Percentiles rank a stretch among this genome's conserved stretches.
Evolutionary conservation across 768 basidiomycete species (phyloP).

Genomic region (Phanerochaete sordida): DNA sequence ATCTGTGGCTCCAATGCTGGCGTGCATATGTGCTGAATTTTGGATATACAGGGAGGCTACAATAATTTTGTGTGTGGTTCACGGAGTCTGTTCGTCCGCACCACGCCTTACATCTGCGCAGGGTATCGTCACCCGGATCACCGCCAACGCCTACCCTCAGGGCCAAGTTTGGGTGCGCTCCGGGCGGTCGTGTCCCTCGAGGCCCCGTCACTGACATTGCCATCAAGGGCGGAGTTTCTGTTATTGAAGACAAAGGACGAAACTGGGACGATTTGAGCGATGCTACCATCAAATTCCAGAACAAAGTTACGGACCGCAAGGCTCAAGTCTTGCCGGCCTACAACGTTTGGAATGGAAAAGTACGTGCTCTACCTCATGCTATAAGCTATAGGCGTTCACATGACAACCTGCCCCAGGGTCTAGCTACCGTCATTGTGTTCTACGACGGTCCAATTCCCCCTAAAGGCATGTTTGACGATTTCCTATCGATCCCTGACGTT

Average conservation of each 20-base stretch:
- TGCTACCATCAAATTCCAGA: conserved; percentile 39
- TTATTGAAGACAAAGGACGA: conserved; percentile 11
- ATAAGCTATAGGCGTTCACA: not conserved
- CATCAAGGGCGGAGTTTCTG: conserved; percentile 48
- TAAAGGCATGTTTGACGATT: conserved; percentile 47
- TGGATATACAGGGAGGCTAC: conserved; percentile 45
- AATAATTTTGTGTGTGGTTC: conserved; percentile 50
- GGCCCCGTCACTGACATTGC: not conserved
- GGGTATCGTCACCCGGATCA: conserved; percentile 62
- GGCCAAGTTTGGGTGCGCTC: conserved; percentile 53
- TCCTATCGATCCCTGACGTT: conserved; percentile 43
- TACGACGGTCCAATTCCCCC: conserved; percentile 55
- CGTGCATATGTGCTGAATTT: not conserved
- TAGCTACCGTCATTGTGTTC: conserved; percentile 39
- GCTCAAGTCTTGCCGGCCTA: conserved; percentile 47
- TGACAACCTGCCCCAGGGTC: conserved; percentile 1
- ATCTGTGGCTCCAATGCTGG: not conserved
- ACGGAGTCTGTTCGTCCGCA: not conserved
- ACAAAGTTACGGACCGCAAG: conserved; percentile 45
- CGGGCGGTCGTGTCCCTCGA: not conserved
- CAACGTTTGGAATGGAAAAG: conserved; percentile 32
- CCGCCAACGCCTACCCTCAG: conserved; percentile 51
- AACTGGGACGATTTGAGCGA: conserved; percentile 21
- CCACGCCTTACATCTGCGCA: conserved; percentile 9
- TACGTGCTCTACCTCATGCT: conserved; percentile 16